Evolutionary conservation across 2,329 filamentous ascomycete genomes (phyloP).

Genomic region (Trichoderma hamatum): DNA sequence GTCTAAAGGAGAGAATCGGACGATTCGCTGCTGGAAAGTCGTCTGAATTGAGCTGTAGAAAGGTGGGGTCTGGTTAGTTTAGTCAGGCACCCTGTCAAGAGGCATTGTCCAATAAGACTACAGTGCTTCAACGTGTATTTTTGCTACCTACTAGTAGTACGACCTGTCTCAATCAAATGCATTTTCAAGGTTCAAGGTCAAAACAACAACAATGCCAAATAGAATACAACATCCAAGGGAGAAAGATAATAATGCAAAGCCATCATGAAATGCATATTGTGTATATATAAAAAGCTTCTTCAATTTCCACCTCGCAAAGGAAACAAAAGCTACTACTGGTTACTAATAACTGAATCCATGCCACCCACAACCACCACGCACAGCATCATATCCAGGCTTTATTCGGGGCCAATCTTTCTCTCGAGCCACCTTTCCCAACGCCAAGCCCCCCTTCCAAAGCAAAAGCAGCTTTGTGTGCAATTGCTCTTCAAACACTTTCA

Average conservation of each 20-base stretch:
- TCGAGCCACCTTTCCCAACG: slow-evolving; percentile 7
- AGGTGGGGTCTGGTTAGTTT: background rate
- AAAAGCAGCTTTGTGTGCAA: slow-evolving; percentile 3
- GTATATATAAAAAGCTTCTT: background rate
- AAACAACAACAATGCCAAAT: background rate
- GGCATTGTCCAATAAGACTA: slow-evolving; percentile 13
- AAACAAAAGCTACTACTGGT: background rate
- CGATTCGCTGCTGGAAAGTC: slow-evolving; percentile 12
- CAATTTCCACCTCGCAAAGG: background rate
- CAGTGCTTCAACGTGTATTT: background rate
- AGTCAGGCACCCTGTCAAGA: background rate
- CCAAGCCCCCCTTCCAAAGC: slow-evolving; percentile 8
- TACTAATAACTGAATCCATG: background rate
- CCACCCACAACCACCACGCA: background rate
- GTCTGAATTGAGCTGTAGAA: background rate
- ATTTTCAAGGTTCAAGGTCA: too few relatives aligned
- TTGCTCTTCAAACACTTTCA: slow-evolving; percentile 7
- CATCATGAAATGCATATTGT: background rate
- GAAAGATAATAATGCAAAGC: background rate
- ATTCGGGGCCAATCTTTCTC: slow-evolving; percentile 24
- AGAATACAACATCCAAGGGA: background rate
- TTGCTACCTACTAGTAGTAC: too few relatives aligned
- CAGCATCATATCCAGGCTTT: slow-evolving; percentile 27
- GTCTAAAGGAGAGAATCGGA: slow-evolving; percentile 13
- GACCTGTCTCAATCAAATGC: background rate